These are phyloP conservation scores for Euphorbia peplus DNA, from an alignment of 345 rosid species.

Conservation along the genomic window DNA sequence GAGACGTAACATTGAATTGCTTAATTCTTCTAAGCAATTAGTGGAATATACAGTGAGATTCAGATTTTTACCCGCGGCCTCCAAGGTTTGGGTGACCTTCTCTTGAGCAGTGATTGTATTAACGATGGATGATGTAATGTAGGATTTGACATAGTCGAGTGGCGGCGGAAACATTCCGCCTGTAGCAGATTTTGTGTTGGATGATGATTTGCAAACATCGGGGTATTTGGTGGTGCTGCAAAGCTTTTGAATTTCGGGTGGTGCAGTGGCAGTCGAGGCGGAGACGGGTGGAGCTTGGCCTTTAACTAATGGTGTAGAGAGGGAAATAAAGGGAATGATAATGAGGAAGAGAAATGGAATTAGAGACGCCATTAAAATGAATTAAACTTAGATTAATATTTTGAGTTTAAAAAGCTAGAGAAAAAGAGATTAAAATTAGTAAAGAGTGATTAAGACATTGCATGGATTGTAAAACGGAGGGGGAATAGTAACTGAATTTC, in stretches of 20 bases:
- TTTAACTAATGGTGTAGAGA: not conserved
- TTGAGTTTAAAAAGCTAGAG: no score
- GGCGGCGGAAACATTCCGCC: slow-evolving; percentile 21
- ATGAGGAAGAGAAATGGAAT: slow-evolving; percentile 17
- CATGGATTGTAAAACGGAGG: no score
- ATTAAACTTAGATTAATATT: not conserved
- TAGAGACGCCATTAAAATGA: slow-evolving; percentile 27
- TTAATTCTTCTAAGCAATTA: slow-evolving; percentile 51
- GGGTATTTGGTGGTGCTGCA: slow-evolving; percentile 66
- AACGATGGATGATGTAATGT: slow-evolving; percentile 48
- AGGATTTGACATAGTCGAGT: slow-evolving; percentile 51
- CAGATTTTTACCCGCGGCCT: slow-evolving; percentile 40
- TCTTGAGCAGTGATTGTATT: slow-evolving; percentile 51
- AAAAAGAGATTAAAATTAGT: no score
- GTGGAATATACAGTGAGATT: slow-evolving; percentile 47
- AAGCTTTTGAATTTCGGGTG: slow-evolving; percentile 32
- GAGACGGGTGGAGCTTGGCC: not conserved
- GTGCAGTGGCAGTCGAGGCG: not conserved
- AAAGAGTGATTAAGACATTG: not conserved
- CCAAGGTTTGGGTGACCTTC: slow-evolving; percentile 47
- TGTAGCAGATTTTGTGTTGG: slow-evolving; percentile 39
- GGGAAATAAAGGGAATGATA: slow-evolving; percentile 10
- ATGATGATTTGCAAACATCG: slow-evolving; percentile 39
- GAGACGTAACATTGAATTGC: slow-evolving; percentile 47
- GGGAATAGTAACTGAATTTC: no score